Evolutionary conservation across 1,284 basidiomycete species (phyloP).

Genomic region (Chalciporus sp.): DNA sequence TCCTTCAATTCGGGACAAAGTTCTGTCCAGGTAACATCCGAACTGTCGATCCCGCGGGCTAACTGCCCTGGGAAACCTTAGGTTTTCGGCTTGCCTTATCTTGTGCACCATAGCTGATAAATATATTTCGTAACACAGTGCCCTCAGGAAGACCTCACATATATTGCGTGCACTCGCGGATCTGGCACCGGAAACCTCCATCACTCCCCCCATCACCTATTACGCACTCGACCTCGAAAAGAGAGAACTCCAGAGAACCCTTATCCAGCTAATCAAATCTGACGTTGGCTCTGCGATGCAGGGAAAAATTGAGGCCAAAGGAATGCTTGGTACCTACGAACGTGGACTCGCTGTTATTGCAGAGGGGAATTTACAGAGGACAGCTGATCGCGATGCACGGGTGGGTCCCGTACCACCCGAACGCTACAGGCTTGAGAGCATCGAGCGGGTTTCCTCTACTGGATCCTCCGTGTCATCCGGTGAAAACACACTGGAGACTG

Average conservation of each 20-base stretch:
- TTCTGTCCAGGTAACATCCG: not conserved
- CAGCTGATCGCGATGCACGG: not conserved
- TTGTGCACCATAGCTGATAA: constrained; percentile 15
- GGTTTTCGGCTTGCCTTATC: not conserved
- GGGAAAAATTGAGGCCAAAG: constrained; percentile 76
- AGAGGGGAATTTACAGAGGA: constrained; percentile 53
- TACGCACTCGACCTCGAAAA: constrained; percentile 94
- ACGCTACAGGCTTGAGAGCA: constrained; percentile 6
- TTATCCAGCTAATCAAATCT: constrained; percentile 67
- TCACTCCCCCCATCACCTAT: constrained; percentile 71
- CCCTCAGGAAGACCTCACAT: constrained; percentile 89
- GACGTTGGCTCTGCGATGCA: constrained; percentile 64
- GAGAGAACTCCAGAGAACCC: constrained; percentile 82
- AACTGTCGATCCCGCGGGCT: not conserved
- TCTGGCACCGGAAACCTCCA: constrained; percentile 39
- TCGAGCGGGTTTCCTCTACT: constrained; percentile 35
- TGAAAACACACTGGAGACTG: constrained; percentile 10
- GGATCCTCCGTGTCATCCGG: constrained; percentile 34
- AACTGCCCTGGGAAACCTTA: not conserved
- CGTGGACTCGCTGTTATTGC: constrained; percentile 73
- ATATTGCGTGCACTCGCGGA: constrained; percentile 77
- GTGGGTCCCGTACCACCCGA: not conserved
- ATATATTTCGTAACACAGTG: constrained; percentile 45
- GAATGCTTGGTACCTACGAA: constrained; percentile 90
- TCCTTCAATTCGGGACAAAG: not conserved